These are phyloP conservation scores for Pachysandra terminalis DNA, from an alignment of 164 flowering plant species.

Conservation along the genomic window DNA sequence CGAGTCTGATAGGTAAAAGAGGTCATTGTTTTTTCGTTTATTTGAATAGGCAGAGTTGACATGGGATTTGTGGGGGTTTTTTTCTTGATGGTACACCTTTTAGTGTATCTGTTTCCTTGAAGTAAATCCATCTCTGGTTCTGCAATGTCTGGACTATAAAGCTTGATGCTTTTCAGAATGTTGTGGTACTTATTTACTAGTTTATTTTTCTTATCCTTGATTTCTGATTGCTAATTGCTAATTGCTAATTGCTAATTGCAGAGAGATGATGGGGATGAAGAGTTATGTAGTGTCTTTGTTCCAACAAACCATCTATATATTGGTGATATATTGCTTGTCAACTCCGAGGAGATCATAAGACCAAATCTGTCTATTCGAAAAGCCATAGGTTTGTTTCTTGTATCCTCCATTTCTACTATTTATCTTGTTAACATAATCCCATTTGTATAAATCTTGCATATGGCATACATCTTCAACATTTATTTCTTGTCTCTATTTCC, in stretches of 20 bases:
- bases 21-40: too few relatives aligned
- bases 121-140: too few relatives aligned
- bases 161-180: too few relatives aligned
- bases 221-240: slow-evolving; percentile 12
- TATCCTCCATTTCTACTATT: neutral
- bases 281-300: slow-evolving; percentile 73
- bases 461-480: too few relatives aligned
- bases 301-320: slow-evolving; percentile 80
- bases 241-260: slow-evolving; percentile 20
- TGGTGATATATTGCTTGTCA: slow-evolving; percentile 68
- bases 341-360: slow-evolving; percentile 65
- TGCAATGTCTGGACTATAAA: too few relatives aligned
- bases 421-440: neutral
- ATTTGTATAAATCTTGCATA: too few relatives aligned
- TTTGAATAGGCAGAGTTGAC: too few relatives aligned
- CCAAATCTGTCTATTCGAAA: slow-evolving; percentile 78
- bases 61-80: too few relatives aligned
- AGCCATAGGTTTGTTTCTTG: slow-evolving; percentile 59
- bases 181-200: neutral
- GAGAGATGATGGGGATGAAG: slow-evolving; percentile 70
- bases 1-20: too few relatives aligned
- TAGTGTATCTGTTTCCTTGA: too few relatives aligned
- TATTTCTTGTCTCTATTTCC: too few relatives aligned
- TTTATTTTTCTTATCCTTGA: neutral
- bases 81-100: too few relatives aligned